Evolutionary conservation across 306 rosid species (phyloP).

Genomic region (Pyrus communis): DNA sequence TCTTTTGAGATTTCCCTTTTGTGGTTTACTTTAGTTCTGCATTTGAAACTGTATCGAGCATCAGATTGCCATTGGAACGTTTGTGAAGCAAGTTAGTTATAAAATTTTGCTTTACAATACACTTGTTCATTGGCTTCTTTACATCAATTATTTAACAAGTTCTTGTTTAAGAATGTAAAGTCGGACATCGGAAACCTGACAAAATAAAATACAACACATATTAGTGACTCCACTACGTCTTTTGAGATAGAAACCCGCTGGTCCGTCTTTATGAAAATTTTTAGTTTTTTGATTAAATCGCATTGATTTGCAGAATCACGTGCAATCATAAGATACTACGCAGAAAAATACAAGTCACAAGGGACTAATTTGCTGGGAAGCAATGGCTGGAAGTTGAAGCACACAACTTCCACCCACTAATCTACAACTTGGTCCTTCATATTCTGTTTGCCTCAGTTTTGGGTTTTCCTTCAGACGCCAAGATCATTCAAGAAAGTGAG

Average conservation of each 20-base stretch:
- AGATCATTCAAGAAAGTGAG: conserved; percentile 39
- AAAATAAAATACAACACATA: too few species aligned
- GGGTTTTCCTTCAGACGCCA: conserved; percentile 22
- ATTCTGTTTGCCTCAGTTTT: background rate
- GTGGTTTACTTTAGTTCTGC: background rate
- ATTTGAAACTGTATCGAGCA: background rate
- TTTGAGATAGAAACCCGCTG: too few species aligned
- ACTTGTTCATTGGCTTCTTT: background rate
- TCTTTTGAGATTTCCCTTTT: background rate
- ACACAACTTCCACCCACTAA: conserved; percentile 16
- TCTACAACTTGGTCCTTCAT: conserved; percentile 17
- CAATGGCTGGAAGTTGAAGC: conserved; percentile 40
- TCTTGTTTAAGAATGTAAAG: background rate
- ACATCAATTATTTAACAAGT: background rate
- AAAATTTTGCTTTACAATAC: background rate
- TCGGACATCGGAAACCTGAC: too few species aligned
- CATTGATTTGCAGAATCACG: conserved; percentile 30
- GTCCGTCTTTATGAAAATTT: background rate
- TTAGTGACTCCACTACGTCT: too few species aligned
- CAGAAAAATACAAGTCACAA: conserved; percentile 35
- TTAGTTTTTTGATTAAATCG: background rate
- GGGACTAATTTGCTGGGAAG: conserved; percentile 39
- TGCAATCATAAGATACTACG: conserved; percentile 35
- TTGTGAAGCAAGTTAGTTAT: background rate
- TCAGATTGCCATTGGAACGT: background rate